phyloP scores from a whole-genome alignment of 768 basidiomycete species.

The Boletus sp. region DNA sequence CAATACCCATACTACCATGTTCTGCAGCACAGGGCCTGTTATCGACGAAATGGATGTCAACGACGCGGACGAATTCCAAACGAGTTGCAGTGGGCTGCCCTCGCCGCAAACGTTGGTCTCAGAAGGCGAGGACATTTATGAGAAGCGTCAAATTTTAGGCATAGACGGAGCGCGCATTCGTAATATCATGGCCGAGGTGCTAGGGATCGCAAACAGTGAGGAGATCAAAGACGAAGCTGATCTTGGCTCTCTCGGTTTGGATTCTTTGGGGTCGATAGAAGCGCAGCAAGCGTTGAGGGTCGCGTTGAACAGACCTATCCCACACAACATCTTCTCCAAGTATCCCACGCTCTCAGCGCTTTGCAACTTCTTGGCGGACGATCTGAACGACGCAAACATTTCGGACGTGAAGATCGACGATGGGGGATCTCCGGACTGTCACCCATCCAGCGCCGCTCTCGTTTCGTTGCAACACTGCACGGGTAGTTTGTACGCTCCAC shows the following conservation, averaged over 20 bases:
- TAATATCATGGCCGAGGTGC: slow-evolving; percentile 43
- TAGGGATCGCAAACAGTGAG: slow-evolving; percentile 32
- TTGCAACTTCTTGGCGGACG: slow-evolving; percentile 11
- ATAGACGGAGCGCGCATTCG: slow-evolving; percentile 30
- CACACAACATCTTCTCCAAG: slow-evolving; percentile 41
- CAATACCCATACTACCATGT: slow-evolving; percentile 19
- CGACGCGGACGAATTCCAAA: slow-evolving; percentile 2
- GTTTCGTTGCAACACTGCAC: slow-evolving; percentile 38
- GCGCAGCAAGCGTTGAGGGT: slow-evolving; percentile 46
- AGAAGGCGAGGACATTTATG: slow-evolving; percentile 20
- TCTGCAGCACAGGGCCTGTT: background rate
- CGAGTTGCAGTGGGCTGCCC: slow-evolving; percentile 19
- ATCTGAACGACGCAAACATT: background rate
- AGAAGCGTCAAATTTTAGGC: background rate
- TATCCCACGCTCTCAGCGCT: slow-evolving; percentile 37
- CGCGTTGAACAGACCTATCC: slow-evolving; percentile 42
- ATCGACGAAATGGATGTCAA: slow-evolving; percentile 10
- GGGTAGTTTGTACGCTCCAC: slow-evolving; percentile 32
- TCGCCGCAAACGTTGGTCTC: slow-evolving; percentile 43
- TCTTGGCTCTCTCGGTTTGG: slow-evolving; percentile 54
- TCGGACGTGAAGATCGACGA: background rate
- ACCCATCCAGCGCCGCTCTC: slow-evolving; percentile 31
- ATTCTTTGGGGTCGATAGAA: slow-evolving; percentile 67
- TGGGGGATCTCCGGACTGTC: background rate
- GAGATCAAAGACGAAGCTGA: slow-evolving; percentile 46